Evolutionary conservation across 306 rosid species (phyloP), one percentile per base, ranked within the genome.

Genomic region (Dalbergia cultrata): DNA sequence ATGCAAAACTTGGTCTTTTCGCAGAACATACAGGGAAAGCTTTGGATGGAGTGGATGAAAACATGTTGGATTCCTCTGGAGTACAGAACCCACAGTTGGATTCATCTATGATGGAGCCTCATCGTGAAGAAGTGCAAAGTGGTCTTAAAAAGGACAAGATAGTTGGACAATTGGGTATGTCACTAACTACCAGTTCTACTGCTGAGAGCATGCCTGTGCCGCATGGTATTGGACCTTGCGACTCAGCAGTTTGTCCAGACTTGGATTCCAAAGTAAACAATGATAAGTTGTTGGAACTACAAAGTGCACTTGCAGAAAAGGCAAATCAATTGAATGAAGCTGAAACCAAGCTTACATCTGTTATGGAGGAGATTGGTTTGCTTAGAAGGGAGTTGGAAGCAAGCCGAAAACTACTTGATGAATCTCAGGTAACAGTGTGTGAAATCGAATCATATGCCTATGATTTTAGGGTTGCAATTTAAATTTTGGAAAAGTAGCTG

Each of bases 41-140:
- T 71, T 80, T 85, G 77, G 92, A 90, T 77, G 98, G 93, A 67
- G 88, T 67, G 68, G 99, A 96, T 87, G 98, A 93, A 75, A 93
- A 92, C 85, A 96, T 96, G 98, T 65, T 89, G 91, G 99, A 95
- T 89, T 95, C 93, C 77, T 91, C 92, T 80, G 94, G 93, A 33
- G 61, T 87, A 54, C 93, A 85, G 78, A 93, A 88, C 80, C 88
- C 85, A 21, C 97, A 89, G 34, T 77, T 91, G 81, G 99, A 96
- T 82, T 96, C 94, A 67, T 90, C 92, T 82, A 96, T 96, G 97
- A 74, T 87, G 84, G 98, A 93, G 84, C 94, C 89, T 78, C 90
- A 80, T 61, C 91, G 92, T 34, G 98, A 89, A 70, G 97, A 89
- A 86, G 78, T 76, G 69, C 90, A 67, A 34, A 79, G 78, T 77